Percentiles rank a stretch among this genome's conserved stretches.
Evolutionary conservation across 495 filamentous ascomycete genomes (phyloP).

Genomic region (Penicillium pulvis): DNA sequence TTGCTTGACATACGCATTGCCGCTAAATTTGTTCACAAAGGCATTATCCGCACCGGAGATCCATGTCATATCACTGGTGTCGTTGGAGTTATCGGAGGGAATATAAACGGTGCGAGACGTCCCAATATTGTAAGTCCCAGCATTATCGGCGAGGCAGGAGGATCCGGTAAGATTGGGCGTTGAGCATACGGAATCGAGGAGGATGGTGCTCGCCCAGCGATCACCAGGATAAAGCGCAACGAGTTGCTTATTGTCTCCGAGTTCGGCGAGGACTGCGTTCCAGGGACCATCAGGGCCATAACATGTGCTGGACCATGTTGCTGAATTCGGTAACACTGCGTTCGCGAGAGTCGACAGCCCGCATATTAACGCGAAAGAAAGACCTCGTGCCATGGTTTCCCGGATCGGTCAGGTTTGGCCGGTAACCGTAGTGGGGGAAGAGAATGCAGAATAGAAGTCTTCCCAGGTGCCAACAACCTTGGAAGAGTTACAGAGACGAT

Average conservation of each 20-base stretch:
- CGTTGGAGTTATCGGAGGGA: not conserved
- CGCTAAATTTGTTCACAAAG: constrained; percentile 1
- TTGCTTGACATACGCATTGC: not conserved
- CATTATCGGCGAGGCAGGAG: constrained; percentile 8
- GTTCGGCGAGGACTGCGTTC: constrained; percentile 8
- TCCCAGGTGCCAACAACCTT: not conserved
- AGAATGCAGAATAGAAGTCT: not conserved
- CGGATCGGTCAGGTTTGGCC: not conserved
- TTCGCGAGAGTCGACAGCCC: not conserved
- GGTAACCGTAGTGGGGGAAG: not conserved
- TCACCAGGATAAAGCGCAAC: constrained; percentile 15
- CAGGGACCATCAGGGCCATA: constrained; percentile 19
- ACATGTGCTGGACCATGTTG: constrained; percentile 9
- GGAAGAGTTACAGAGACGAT: not conserved
- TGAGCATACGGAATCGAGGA: constrained; percentile 4
- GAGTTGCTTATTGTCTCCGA: not conserved
- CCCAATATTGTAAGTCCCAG: constrained; percentile 6
- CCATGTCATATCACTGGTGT: constrained; percentile 2
- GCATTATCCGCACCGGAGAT: not conserved
- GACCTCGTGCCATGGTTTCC: not conserved
- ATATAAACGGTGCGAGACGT: not conserved
- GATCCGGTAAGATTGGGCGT: constrained; percentile 1
- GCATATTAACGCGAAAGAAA: not conserved
- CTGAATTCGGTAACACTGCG: not conserved
- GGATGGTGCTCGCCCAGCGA: constrained; percentile 9